Evolutionary conservation across 768 basidiomycete genomes (phyloP), one percentile per base, ranked within the genome.

Genomic region (Boletus eberwhitei): DNA sequence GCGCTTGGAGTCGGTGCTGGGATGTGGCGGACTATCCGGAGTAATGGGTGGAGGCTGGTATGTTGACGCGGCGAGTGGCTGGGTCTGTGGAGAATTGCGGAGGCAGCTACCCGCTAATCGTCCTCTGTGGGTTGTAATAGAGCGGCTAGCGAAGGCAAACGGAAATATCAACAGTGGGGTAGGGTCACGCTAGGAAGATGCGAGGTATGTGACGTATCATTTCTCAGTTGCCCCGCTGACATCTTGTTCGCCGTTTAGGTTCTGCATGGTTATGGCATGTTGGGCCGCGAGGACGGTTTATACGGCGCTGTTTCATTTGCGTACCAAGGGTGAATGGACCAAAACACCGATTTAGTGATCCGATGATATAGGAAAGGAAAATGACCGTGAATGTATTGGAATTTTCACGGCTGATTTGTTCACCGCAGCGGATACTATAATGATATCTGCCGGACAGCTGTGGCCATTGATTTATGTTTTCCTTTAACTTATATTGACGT

Each of bases 1-100:
- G 78, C 91, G 60, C 79, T 98, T 7, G 91, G 91, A 8, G 80
- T 79, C 1, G 93, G 92, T 5, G 90, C 85, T 0, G 89, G 86
- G 5, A 75, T 87, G 32, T 99, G 96, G 96, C 81, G 87, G 48
- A 87, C 90, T 55, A 77, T 98, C 19, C 79, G 84, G 54, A 93
- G 91, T 64, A 97, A 97, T 69, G 96, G 88, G 93, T 1, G 75
- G 96, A 22, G 94, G 93, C 4, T 98, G 95, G 94, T 97, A 93
- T 64, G 92, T 95, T 48, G 90, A 98, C 69, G 82, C 87, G 0
- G 89, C 90, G 22, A 86, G 85, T 56, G 89, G 87, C 4, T 97
- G 94, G 94, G 57, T 67, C 46, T 75, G 74, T 42, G 79, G 80
- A 51, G 75, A 75, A 44, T 74, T 91, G 53, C 73, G 73, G 63